Base-by-base conservation (phyloP, 2,329 filamentous ascomycete species). In the Pezicula carpinea region DNA sequence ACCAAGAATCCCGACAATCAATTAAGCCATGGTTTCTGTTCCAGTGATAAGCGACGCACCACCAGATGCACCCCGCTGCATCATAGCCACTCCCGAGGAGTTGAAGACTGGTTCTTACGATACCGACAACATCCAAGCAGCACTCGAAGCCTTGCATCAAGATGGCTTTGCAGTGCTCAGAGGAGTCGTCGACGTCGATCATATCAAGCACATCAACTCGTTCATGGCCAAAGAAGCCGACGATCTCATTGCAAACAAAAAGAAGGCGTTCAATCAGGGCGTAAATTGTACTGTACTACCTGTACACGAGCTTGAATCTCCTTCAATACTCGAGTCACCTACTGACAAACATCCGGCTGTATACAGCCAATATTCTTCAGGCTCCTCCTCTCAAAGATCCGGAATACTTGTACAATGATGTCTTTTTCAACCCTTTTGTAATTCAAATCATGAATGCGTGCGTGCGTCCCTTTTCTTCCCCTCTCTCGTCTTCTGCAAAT, bases 361-460 rank as follows among this genome's bases (percentile, higher is more conserved):
- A 5, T 14, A 18, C 19, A 67, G 65, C 66, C 15, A 70, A 70
- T 50, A 64, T 70, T 47, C 58, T 70, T 3, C 67, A 70, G 49
- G 58, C 55, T 10, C 66, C 67, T 7, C 68, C 66, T 5, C 46
- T 69, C 13, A 62, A 51, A 14, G 50, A 67, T 18, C 42, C 59
- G 2, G 54, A 62, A 7, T 59, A 61, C 26, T 53, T 69, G 1
- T 61, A 63, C 47, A 58, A 67, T 39, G 67, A 70, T 52, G 56
- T 70, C 3, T 70, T 69, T 51, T 70, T 69, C 57, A 70, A 70
- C 49, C 58, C 64, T 0, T 69, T 67, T 48, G 58, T 70, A 17
- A 59, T 69, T 21, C 68, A 71, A 44, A 44, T 69, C 2, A 64
- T 65, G 43, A 69, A 69, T 49, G 59, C 60, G 64, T 68, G 42